Percentiles rank a stretch among this genome's conserved stretches.
Evolutionary conservation across 2,329 filamentous ascomycete species (phyloP).

Genomic region (Penicillium occitanis): DNA sequence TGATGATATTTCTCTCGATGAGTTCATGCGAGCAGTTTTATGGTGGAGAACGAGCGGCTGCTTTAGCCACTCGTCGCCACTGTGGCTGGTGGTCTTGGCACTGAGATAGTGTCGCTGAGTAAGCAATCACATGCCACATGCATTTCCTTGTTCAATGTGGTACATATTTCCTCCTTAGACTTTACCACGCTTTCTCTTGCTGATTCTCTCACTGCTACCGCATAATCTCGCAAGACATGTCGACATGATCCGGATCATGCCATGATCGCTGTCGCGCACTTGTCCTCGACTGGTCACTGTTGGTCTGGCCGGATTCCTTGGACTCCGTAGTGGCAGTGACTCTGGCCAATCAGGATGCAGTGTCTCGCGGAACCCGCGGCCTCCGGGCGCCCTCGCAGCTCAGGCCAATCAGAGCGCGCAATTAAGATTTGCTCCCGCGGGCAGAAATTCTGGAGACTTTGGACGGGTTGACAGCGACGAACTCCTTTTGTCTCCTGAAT

Average conservation of each 20-base stretch:
- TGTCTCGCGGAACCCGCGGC: background rate
- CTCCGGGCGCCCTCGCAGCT: background rate
- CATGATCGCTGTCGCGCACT: background rate
- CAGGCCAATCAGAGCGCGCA: background rate
- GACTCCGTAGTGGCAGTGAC: background rate
- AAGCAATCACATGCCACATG: constrained; percentile 7
- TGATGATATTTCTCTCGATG: background rate
- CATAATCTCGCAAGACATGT: background rate
- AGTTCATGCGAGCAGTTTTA: background rate
- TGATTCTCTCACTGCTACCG: background rate
- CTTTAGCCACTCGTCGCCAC: constrained; percentile 16
- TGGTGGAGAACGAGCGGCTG: constrained; percentile 2
- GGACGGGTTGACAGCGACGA: background rate
- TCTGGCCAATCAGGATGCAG: constrained; percentile 13
- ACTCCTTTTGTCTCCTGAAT: constrained; percentile 1
- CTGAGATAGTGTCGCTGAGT: background rate
- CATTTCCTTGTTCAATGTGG: too few species aligned
- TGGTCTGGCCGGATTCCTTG: constrained; percentile 10
- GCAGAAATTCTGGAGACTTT: constrained; percentile 11
- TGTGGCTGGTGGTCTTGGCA: constrained; percentile 11
- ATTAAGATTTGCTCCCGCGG: background rate
- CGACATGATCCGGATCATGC: background rate
- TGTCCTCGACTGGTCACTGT: background rate
- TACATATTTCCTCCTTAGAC: too few species aligned
- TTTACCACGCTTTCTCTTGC: background rate